Evolutionary conservation across 768 basidiomycete genomes (phyloP), one percentile per base, ranked within the genome.

Genomic region (Tremella yokohamensis): DNA sequence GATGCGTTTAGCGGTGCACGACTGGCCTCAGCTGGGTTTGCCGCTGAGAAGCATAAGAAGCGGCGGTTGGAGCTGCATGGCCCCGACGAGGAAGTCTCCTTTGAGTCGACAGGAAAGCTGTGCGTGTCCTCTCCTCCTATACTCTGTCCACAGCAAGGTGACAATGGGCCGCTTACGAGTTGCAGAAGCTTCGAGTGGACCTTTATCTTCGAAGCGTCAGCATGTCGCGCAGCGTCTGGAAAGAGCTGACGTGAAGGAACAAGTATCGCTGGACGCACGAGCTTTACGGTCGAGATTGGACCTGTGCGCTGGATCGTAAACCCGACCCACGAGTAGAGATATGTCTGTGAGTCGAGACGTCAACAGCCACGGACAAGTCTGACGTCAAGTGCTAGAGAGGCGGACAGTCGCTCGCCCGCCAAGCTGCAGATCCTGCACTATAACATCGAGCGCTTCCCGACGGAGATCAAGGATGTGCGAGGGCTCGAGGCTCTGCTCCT

Each of bases 281-380:
- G 55, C 52, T 62, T 1, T 65, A 66, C 42, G 68, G 66, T 0
- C 68, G 66, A 52, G 70, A 76, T 40, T 76, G 73, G 51, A 68
- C 71, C 52, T 75, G 73, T 51, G 64, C 64, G 0, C 34, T 76
- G 11, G 73, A 76, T 29, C 49, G 75, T 8, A 71, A 72, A 49
- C 75, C 75, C 1, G 75, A 76, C 54, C 75, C 75, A 1, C 58
- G 56, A 13, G 73, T 76, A 6, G 71, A 76, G 40, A 66, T 76
- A 9, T 74, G 72, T 54, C 53, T 76, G 75, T 74, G 40, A 55
- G 72, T 58, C 8, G 25, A 52, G 24, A 24, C 47, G 40, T 42
- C 24, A 12, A 15, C 38, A 24, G 16, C 49, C 16, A 52, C 29
- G 18, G 22, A 4, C 6, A 22, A 6, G n/a, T 22, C 42, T 45